These are phyloP conservation scores for Paramecium biaurelia DNA, from an alignment of 73 alveolate species.

Conservation along the genomic window DNA sequence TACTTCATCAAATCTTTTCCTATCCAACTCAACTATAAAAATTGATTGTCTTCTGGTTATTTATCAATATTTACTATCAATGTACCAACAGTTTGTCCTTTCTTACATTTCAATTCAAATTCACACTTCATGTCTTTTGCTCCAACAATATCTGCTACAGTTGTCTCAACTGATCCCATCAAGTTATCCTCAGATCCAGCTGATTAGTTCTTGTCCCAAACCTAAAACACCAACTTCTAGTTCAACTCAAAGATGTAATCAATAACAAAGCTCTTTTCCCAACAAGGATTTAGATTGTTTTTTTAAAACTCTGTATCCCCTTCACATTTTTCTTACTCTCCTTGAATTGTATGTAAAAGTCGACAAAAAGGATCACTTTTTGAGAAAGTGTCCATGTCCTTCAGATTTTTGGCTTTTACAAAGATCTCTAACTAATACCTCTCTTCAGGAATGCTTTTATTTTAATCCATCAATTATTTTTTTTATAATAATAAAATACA, in stretches of 20 bases:
- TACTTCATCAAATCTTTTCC: constrained; percentile 59
- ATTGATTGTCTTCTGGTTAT: constrained; percentile 65
- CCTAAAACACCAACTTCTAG: constrained; percentile 69
- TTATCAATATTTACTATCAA: constrained; percentile 70
- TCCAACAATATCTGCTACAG: constrained; percentile 83
- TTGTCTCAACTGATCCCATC: constrained; percentile 68
- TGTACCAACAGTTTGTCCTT: constrained; percentile 46
- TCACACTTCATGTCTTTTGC: constrained; percentile 63
- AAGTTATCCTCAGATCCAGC: constrained; percentile 59
- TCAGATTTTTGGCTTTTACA: constrained; percentile 67
- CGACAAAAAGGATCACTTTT: constrained; percentile 76
- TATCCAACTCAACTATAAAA: constrained; percentile 29
- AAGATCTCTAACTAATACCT: constrained; percentile 68
- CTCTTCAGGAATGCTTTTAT: constrained; percentile 43
- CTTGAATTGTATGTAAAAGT: constrained; percentile 10
- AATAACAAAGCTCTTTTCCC: constrained; percentile 65
- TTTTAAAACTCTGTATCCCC: constrained; percentile 72
- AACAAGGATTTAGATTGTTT: constrained; percentile 77
- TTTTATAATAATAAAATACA: background rate
- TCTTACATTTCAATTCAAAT: constrained; percentile 56
- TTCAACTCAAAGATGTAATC: constrained; percentile 85
- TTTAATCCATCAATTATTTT: constrained; percentile 20
- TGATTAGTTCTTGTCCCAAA: constrained; percentile 67
- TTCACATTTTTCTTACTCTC: constrained; percentile 39
- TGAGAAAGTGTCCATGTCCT: constrained; percentile 72